A percentile compares a stretch with the other conserved stretches of the same genome.
Conservation (phyloP, 1,139 yeast species). For the Suhomyces coccinellae region DNA sequence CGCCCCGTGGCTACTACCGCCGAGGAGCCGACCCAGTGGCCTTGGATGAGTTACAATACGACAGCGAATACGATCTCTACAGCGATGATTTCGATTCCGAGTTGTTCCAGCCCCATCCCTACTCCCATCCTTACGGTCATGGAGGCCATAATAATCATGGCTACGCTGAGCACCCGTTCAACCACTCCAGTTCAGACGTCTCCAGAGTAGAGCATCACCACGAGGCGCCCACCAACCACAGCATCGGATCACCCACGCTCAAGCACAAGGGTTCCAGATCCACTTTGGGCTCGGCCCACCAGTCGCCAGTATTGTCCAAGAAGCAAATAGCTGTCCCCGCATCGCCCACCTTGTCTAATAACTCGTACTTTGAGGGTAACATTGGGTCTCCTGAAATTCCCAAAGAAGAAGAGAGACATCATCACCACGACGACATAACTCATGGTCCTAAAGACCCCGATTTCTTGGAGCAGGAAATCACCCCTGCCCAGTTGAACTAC, state of each 20-base stretch:
- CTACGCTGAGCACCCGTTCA: background rate
- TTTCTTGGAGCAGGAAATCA: slow-evolving; percentile 32
- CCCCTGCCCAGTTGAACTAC: slow-evolving; percentile 39
- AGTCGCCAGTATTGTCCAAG: slow-evolving; percentile 1
- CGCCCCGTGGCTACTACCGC: slow-evolving; percentile 14
- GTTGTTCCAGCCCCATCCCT: slow-evolving; percentile 3
- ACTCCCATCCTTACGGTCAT: background rate
- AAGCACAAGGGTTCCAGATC: slow-evolving; percentile 6
- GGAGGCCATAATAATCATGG: background rate
- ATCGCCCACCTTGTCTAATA: slow-evolving; percentile 4
- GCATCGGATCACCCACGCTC: background rate
- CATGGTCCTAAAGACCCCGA: slow-evolving; percentile 27
- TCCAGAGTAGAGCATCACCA: background rate
- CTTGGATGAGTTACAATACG: slow-evolving; percentile 8
- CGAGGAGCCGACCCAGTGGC: slow-evolving; percentile 3
- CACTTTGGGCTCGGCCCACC: slow-evolving; percentile 5
- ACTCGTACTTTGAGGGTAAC: background rate
- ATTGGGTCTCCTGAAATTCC: background rate
- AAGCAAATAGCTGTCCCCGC: slow-evolving; percentile 1
- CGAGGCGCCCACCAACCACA: slow-evolving; percentile 3
- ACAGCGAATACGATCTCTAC: slow-evolving; percentile 5
- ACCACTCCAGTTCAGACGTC: slow-evolving; percentile 1
- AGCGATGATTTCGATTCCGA: slow-evolving; percentile 6
- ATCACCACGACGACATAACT: background rate
- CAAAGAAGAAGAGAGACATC: background rate